Evolutionary conservation across 129 eudicot genomes (phyloP).

Genomic region (Flaveria linearis): DNA sequence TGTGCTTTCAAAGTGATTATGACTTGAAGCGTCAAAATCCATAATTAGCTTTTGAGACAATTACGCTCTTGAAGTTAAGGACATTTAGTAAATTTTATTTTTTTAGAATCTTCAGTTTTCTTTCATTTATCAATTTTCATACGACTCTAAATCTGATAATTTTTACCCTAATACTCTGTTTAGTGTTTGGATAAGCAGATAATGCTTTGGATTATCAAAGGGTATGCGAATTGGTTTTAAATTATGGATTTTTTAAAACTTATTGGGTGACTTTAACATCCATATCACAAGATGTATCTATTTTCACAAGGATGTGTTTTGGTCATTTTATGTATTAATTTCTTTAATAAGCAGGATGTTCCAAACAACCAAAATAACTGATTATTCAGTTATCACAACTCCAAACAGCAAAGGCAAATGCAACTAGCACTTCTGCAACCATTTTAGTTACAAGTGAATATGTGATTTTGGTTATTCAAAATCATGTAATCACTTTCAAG

Average conservation of each 20-base stretch:
- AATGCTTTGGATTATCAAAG: background rate
- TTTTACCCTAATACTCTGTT: background rate
- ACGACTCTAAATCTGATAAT: too few species aligned
- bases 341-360: too few species aligned
- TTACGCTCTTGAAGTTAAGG: too few species aligned
- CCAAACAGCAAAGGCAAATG: background rate
- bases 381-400: too few species aligned
- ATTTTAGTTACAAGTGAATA: too few species aligned
- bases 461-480: background rate
- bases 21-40: too few species aligned
- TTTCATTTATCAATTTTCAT: background rate
- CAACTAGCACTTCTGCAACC: background rate
- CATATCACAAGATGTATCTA: background rate
- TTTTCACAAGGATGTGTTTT: background rate
- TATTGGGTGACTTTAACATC: too few species aligned
- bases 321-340: background rate
- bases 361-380: too few species aligned
- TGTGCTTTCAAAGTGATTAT: conserved; percentile 1
- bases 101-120: background rate
- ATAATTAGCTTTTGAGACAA: too few species aligned
- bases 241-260: too few species aligned
- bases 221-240: background rate
- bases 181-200: background rate
- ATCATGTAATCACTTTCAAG: background rate
- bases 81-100: too few species aligned